Evolutionary conservation across 2,329 filamentous ascomycete species (phyloP).

Genomic region (Epichloe gansuensis): DNA sequence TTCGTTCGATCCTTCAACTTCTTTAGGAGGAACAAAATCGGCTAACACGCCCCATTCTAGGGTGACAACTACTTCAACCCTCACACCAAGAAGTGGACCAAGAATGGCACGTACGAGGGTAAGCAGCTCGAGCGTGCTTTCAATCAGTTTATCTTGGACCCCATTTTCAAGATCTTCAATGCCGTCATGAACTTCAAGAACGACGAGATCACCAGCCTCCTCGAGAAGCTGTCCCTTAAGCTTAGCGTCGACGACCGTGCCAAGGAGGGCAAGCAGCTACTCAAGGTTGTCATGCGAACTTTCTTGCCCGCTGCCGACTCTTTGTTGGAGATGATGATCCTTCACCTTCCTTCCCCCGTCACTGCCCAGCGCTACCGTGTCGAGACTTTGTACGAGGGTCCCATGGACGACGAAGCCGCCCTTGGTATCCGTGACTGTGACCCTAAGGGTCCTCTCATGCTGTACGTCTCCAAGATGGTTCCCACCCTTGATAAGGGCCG

Average conservation of each 20-base stretch:
- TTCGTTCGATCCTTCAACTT: not conserved
- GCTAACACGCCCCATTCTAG: slow-evolving; percentile 18
- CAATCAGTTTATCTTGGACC: slow-evolving; percentile 99
- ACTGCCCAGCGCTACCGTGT: slow-evolving; percentile 96
- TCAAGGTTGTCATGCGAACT: slow-evolving; percentile 97
- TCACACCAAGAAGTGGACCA: slow-evolving; percentile 99
- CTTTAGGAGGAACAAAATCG: not conserved
- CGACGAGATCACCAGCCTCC: slow-evolving; percentile 70
- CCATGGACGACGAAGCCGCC: slow-evolving; percentile 78
- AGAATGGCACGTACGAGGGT: slow-evolving; percentile 67
- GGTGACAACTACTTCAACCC: slow-evolving; percentile 99
- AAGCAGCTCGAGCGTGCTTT: slow-evolving; percentile 93
- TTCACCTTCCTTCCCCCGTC: slow-evolving; percentile 91
- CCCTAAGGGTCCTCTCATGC: slow-evolving; percentile 95
- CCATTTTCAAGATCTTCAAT: slow-evolving; percentile 98
- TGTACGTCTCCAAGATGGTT: slow-evolving; percentile 99
- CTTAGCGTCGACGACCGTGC: slow-evolving; percentile 75
- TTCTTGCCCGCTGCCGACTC: slow-evolving; percentile 98
- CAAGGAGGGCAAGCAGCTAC: slow-evolving; percentile 91
- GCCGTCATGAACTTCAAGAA: slow-evolving; percentile 98
- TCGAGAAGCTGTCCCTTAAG: slow-evolving; percentile 93
- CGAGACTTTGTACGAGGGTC: slow-evolving; percentile 98
- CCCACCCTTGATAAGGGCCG: slow-evolving; percentile 98
- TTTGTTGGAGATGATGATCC: slow-evolving; percentile 99
- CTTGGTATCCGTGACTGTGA: slow-evolving; percentile 98